Conservation (phyloP, 2,329 filamentous ascomycete species). For the Lachnellula arida region DNA sequence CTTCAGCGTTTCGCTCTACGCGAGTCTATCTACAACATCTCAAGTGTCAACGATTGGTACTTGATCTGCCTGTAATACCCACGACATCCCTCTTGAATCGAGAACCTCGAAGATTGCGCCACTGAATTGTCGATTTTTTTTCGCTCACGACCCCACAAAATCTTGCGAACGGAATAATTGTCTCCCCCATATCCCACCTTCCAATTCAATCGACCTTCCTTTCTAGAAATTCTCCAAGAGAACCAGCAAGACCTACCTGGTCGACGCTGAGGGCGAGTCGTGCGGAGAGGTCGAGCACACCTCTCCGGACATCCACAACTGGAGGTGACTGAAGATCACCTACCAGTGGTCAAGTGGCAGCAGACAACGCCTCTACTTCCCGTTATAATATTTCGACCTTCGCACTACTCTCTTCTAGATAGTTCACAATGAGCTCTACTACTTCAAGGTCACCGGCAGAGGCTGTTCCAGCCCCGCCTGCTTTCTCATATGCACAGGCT, state of each 20-base stretch:
- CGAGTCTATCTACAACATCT: constrained; percentile 19
- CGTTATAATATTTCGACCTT: constrained; percentile 8
- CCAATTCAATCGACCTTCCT: not conserved
- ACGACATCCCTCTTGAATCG: not conserved
- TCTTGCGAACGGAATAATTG: not conserved
- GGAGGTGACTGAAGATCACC: constrained; percentile 26
- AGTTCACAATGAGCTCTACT: constrained; percentile 38
- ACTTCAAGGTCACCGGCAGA: constrained; percentile 34
- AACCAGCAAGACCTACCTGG: constrained; percentile 12
- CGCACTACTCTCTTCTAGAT: constrained; percentile 2
- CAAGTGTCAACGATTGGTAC: constrained; percentile 10
- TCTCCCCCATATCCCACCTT: not conserved
- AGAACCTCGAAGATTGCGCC: constrained; percentile 1
- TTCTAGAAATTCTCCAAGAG: not conserved
- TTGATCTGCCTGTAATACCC: constrained; percentile 11
- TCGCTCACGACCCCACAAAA: not conserved
- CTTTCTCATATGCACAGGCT: constrained; percentile 93
- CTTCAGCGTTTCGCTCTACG: constrained; percentile 18
- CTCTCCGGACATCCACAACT: constrained; percentile 35
- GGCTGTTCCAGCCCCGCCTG: constrained; percentile 38
- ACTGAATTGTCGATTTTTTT: not conserved
- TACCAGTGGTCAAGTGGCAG: constrained; percentile 15
- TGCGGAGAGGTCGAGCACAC: constrained; percentile 35
- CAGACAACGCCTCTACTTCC: constrained; percentile 8
- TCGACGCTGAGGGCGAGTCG: constrained; percentile 20